phyloP scores from a whole-genome alignment of 2,329 filamentous ascomycete genomes.

The Clonostachys rhizophaga region DNA sequence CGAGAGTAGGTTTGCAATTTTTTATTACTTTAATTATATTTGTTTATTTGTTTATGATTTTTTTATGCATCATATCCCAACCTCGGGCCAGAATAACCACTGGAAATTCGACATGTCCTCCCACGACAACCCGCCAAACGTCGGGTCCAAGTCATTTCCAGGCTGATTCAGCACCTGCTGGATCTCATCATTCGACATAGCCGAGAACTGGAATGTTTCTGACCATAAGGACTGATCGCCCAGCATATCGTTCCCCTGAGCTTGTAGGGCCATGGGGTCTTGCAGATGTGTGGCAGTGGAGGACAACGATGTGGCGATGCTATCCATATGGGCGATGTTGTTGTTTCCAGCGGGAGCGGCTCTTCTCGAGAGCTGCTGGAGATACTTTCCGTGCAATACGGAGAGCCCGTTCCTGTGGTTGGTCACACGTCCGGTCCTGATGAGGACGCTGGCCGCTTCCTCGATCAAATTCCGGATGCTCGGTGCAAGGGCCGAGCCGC shows the following conservation, averaged over 20 bases:
- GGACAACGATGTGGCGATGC: no score
- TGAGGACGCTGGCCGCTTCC: constrained; percentile 64
- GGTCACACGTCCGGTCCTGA: constrained; percentile 63
- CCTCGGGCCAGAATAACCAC: constrained; percentile 48
- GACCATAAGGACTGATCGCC: constrained; percentile 26
- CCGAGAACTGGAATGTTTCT: constrained; percentile 56
- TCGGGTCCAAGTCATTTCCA: constrained; percentile 52
- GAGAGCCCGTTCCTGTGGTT: constrained; percentile 64
- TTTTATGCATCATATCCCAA: constrained; percentile 19
- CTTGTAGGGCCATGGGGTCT: no score
- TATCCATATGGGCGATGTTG: background rate
- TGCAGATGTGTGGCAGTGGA: no score
- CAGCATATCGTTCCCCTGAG: background rate
- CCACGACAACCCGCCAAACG: constrained; percentile 50
- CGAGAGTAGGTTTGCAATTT: no score
- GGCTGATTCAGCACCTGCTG: constrained; percentile 61
- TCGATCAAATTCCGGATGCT: constrained; percentile 62
- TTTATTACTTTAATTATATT: background rate
- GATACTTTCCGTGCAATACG: constrained; percentile 38
- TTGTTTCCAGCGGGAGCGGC: constrained; percentile 13
- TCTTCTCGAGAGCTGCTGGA: constrained; percentile 35
- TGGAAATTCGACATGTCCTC: constrained; percentile 56
- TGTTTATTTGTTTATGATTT: background rate
- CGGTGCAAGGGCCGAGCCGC: constrained; percentile 53
- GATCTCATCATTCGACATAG: constrained; percentile 68